Conservation (phyloP, 768 basidiomycete species). For the Mycena vitilis region DNA sequence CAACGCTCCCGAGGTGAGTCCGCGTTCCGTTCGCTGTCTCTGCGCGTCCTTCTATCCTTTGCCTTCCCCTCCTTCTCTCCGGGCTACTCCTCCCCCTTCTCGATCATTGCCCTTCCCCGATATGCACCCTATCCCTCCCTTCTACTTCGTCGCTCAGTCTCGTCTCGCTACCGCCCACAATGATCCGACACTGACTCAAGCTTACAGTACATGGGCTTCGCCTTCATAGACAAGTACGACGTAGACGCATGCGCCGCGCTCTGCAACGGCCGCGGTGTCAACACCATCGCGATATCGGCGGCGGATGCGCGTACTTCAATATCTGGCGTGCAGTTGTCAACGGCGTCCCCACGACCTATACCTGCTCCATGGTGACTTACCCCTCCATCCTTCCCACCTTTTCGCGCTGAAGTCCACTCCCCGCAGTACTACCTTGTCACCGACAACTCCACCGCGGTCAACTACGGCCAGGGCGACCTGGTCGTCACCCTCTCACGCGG, state of each 20-base stretch:
- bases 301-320: constrained; percentile 63
- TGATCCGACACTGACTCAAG: constrained; percentile 21
- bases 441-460: constrained; percentile 57
- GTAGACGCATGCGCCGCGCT: constrained; percentile 56
- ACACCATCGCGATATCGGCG: constrained; percentile 54
- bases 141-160: neutral
- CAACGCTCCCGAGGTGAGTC: constrained; percentile 55
- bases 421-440: constrained; percentile 56
- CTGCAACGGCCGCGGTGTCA: constrained; percentile 57
- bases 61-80: neutral
- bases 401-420: neutral
- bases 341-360: constrained; percentile 59
- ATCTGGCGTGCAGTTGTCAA: constrained; percentile 63
- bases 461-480: constrained; percentile 58
- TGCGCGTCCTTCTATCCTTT: neutral
- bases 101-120: neutral
- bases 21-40: neutral
- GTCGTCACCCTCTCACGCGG: constrained; percentile 60
- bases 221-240: constrained; percentile 60
- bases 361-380: constrained; percentile 57
- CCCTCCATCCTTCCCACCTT: neutral
- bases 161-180: neutral
- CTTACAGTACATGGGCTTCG: constrained; percentile 61
- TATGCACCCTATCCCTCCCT: no score
- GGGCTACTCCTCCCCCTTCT: neutral